Evolutionary conservation across 768 basidiomycete genomes (phyloP), one percentile per base, ranked within the genome.

Genomic region (Amanita subjunquillea): DNA sequence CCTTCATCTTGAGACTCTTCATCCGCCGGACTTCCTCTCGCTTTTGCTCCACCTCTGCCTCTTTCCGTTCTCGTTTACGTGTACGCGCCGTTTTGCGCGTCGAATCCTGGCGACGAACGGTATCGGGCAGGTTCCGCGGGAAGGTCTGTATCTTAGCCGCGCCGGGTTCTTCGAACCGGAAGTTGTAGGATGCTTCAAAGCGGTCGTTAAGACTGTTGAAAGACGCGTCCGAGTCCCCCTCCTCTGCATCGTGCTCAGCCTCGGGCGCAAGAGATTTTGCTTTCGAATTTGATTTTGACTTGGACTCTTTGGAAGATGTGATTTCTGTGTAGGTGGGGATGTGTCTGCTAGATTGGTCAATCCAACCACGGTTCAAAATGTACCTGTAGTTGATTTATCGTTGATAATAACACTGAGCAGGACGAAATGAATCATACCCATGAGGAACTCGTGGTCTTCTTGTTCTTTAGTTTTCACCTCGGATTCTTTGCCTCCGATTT

Each of bases 141-240:
- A 87, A 88, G 0, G 87, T 72, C 75, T 58, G 58, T 27, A 62
- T 64, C 7, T 34, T 54, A 10, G 55, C 53, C 23, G 82, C 91
- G 60, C 61, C 91, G 81, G 90, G 87, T 67, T 99, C 95, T 66
- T 99, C 95, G 65, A 91, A 99, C 50, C 96, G 83, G 71, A 96
- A 96, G 67, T 98, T 98, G 70, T 97, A 99, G 13, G 87, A 88
- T n/a, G 80, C 82, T 69, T 99, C 96, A 58, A 97, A 99, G 41
- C 80, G 80, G 27, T 96, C 94, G 4, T 83, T 87, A 56, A 89
- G 82, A 41, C 95, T 91, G 51, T 96, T 92, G 59, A 96, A 96
- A 30, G 68, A 69, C 6, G 65, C 48, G 47, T 70, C 68, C 5
- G 67, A 69, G 34, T 67, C 9, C 13, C 87, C 78, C 32, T 32